Evolutionary conservation across 2,329 filamentous ascomycete genomes (phyloP).

Genomic region (Xylariaceae sp.): DNA sequence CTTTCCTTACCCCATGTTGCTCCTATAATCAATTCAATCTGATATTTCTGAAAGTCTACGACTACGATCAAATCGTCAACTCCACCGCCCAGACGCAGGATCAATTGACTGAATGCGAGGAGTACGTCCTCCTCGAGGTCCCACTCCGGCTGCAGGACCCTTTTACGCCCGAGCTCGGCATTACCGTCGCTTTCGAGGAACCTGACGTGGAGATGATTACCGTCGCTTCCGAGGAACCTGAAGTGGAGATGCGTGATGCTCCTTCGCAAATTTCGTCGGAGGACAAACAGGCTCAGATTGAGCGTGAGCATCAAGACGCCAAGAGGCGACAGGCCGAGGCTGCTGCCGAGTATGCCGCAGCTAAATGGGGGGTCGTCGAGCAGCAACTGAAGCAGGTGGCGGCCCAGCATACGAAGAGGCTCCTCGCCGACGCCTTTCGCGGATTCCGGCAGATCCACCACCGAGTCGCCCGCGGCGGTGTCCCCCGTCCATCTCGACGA

Average conservation of each 20-base stretch:
- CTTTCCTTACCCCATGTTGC: not conserved
- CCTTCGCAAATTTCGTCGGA: conserved; percentile 18
- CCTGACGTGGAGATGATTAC: conserved; percentile 52
- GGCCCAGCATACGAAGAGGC: no score
- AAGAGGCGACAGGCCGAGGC: conserved; percentile 27
- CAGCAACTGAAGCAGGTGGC: no score
- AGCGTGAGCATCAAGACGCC: conserved; percentile 30
- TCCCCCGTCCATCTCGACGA: no score
- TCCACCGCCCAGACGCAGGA: not conserved
- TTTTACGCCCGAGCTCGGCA: conserved; percentile 15
- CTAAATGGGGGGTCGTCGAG: no score
- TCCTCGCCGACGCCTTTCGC: no score
- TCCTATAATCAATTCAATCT: not conserved
- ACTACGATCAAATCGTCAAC: conserved; percentile 1
- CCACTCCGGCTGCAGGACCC: conserved; percentile 2
- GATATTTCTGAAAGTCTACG: conserved; percentile 5
- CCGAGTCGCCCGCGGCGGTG: no score
- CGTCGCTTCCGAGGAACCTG: conserved; percentile 49
- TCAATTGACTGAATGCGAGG: conserved; percentile 6
- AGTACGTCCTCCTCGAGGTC: conserved; percentile 8
- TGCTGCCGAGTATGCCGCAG: conserved; percentile 16
- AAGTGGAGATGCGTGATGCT: conserved; percentile 49
- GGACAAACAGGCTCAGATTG: conserved; percentile 22
- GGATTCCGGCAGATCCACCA: no score
- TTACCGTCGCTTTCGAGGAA: conserved; percentile 52